Conservation (phyloP, 768 basidiomycete genomes). For the Austroboletus eburneus region DNA sequence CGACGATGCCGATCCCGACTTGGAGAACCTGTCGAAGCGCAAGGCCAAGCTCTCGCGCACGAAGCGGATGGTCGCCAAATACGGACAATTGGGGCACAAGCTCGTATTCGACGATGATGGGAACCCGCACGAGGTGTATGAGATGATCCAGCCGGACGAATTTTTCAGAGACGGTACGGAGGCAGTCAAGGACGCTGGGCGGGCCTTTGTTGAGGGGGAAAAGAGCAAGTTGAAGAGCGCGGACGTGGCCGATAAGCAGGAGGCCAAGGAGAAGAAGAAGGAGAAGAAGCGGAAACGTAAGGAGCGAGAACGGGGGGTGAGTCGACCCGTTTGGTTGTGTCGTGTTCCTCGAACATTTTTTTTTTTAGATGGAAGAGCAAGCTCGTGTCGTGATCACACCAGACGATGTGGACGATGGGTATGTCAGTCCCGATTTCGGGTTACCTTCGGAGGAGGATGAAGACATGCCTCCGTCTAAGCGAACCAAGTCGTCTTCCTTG, state of each 20-base stretch:
- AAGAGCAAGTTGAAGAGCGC: slow-evolving; percentile 63
- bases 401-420: slow-evolving; percentile 59
- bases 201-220: slow-evolving; percentile 70
- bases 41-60: slow-evolving; percentile 72
- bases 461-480: slow-evolving; percentile 33
- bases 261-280: slow-evolving; percentile 81
- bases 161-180: slow-evolving; percentile 63
- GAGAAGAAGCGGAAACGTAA: slow-evolving; percentile 94
- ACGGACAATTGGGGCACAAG: slow-evolving; percentile 59
- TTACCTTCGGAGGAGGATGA: slow-evolving; percentile 38
- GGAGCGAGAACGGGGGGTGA: slow-evolving; percentile 54
- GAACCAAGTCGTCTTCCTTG: slow-evolving; percentile 23
- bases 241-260: slow-evolving; percentile 73
- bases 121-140: slow-evolving; percentile 73
- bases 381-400: slow-evolving; percentile 26
- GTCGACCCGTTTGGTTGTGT: background rate
- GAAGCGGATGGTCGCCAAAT: slow-evolving; percentile 66
- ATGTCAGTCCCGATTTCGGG: slow-evolving; percentile 69
- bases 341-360: background rate
- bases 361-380: slow-evolving; percentile 24
- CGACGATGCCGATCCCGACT: slow-evolving; percentile 31
- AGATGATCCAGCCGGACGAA: slow-evolving; percentile 73
- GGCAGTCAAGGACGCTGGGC: slow-evolving; percentile 62
- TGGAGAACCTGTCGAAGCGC: slow-evolving; percentile 74
- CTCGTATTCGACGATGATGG: slow-evolving; percentile 91